Evolutionary conservation across 139 green algal species (phyloP).

Genomic region (Closterium sp.): DNA sequence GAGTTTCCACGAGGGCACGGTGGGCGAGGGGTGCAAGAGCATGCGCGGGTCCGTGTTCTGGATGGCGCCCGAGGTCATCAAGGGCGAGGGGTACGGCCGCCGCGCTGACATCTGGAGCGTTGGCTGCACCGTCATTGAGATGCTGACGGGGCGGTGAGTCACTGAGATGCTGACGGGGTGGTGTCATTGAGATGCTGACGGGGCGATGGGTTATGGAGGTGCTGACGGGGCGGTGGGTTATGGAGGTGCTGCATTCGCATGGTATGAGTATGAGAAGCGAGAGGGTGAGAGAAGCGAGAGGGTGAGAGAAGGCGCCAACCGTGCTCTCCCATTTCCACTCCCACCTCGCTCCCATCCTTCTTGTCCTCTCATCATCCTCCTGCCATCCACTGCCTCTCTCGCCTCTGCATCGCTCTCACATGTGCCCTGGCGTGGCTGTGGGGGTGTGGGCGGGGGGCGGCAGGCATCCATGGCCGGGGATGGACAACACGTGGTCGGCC

Average conservation of each 20-base stretch:
- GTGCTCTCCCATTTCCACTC: no score
- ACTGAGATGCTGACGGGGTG: no score
- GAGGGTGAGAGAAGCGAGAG: no score
- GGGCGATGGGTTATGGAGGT: constrained; percentile 3
- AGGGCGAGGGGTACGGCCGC: constrained; percentile 51
- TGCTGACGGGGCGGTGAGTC: constrained; percentile 51
- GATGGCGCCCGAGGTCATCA: constrained; percentile 59
- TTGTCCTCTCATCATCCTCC: no score
- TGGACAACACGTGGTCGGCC: constrained; percentile 59
- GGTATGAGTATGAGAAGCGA: no score
- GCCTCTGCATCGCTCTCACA: no score
- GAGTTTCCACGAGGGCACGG: constrained; percentile 13
- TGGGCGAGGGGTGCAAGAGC: constrained; percentile 42
- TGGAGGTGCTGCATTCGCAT: no score
- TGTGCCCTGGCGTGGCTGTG: no score
- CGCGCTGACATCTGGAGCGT: constrained; percentile 59
- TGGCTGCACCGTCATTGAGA: constrained; percentile 60
- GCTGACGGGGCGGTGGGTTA: constrained; percentile 35
- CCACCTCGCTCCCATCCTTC: no score
- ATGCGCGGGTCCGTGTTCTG: constrained; percentile 52
- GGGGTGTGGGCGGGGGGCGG: not conserved
- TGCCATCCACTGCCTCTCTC: no score
- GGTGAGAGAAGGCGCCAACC: no score
- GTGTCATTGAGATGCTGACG: constrained; percentile 50
- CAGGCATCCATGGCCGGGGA: constrained; percentile 54